Base-by-base conservation (phyloP, 2,329 filamentous ascomycete genomes). In the Grosmannia clavigera region DNA sequence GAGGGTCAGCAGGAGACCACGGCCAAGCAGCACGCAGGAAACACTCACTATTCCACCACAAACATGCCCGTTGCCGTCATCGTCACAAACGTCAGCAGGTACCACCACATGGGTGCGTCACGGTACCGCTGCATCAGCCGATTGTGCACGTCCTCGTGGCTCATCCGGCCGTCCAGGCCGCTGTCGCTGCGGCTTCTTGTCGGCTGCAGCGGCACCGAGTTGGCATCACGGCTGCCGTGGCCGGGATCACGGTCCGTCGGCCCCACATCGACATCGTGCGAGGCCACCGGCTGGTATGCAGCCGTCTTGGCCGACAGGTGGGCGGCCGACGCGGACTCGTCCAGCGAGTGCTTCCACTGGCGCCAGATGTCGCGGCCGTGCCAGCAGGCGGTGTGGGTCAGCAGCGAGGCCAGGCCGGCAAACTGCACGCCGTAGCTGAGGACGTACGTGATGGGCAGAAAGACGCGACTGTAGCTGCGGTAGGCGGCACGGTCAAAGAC, bases 381-480 rank as follows among this genome's bases (percentile, higher is more conserved):
- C 88, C 90, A 94, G 68, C 90, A 88, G 27, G 81, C 76, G 0
- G 90, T 95, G 69, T 95, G 90, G 1, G 88, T 90, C 22, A 95
- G 74, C 14, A 95, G 76, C 1, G 89, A 87, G 29, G 89, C 86
- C 25, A 95, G 76, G 1, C 87, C 88, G 14, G 90, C 90, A 69
- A 95, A 95, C 67, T 94, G 90, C 29, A 95, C 81, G 3, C 86
- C 90, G 66, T 95, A 95, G 68, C 88, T 92, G 50, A 95, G 78
- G 25, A 92, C 88, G 68, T 94, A 95, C 0, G 90, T 94, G 62
- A 94, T 90, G 1, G 90, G 89, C 10, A 95, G 74, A 65, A 92
- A 95, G 1, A 95, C 88, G 22, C 87, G 83, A 66, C 88, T 92
- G 72, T 95, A 95, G n/a, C 78, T 80, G 55, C 84, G 77, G 71